These are phyloP conservation scores for Gossypium thurberi DNA, from an alignment of 345 rosid species.

Conservation along the genomic window DNA sequence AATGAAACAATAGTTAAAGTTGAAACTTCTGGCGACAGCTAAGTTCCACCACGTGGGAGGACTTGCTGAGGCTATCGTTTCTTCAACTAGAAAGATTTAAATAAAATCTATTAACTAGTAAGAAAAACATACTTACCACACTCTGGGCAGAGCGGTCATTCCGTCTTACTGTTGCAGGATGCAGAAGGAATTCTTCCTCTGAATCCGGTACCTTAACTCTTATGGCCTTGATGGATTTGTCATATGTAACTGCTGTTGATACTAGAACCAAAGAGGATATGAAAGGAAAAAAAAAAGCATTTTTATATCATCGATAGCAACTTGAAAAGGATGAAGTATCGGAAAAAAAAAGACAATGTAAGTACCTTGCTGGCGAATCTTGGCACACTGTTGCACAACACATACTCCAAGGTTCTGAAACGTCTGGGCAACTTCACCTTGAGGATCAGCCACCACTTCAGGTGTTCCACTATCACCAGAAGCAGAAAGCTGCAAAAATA, in stretches of 20 bases:
- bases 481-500: constrained; percentile 60
- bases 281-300: not conserved
- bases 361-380: constrained; percentile 94
- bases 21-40: not conserved
- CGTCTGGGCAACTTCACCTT: constrained; percentile 72
- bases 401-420: constrained; percentile 90
- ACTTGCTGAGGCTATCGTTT: not conserved
- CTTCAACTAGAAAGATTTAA: not conserved
- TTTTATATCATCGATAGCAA: not conserved
- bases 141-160: constrained; percentile 90
- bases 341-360: not conserved
- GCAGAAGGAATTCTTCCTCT: constrained; percentile 81
- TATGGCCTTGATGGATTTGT: constrained; percentile 68
- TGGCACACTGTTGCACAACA: constrained; percentile 91
- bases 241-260: constrained; percentile 84
- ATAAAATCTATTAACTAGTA: not conserved
- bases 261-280: constrained; percentile 34
- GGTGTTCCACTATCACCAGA: constrained; percentile 94
- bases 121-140: constrained; percentile 48
- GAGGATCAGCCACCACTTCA: constrained; percentile 87
- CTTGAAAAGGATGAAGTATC: not conserved
- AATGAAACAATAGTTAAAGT: not conserved
- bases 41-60: not conserved
- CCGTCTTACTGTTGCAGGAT: constrained; percentile 92
- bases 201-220: constrained; percentile 86